phyloP scores from a whole-genome alignment of 176 grass and related monocot genomes.

The Ensete glaucum region DNA sequence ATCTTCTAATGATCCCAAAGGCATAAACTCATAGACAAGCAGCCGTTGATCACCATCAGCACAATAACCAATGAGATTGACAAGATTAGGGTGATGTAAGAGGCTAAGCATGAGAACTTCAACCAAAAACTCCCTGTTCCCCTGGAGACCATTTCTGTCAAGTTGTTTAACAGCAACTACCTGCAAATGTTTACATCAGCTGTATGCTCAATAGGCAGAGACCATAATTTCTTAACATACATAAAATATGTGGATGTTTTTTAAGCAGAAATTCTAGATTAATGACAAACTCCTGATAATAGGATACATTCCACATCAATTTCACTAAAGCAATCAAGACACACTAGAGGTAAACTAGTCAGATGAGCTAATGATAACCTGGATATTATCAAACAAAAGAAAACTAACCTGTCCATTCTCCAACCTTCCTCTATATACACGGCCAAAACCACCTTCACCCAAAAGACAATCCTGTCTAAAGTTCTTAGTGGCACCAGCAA shows the following conservation, averaged over 20 bases:
- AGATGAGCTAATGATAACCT: not conserved
- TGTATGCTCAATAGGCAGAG: not conserved
- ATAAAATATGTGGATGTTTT: not conserved
- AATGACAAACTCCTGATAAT: not conserved
- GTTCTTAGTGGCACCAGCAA: slow-evolving; percentile 30
- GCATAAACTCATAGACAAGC: slow-evolving; percentile 94
- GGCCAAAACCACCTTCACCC: slow-evolving; percentile 43
- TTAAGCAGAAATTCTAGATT: not conserved
- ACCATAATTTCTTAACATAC: not conserved
- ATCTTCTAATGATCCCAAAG: slow-evolving; percentile 81
- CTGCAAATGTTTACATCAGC: slow-evolving; percentile 28
- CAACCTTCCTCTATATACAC: slow-evolving; percentile 33
- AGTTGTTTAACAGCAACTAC: slow-evolving; percentile 91
- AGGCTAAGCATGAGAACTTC: slow-evolving; percentile 99
- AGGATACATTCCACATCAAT: not conserved
- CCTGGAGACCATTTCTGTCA: slow-evolving; percentile 90
- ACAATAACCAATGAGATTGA: slow-evolving; percentile 94
- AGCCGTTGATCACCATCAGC: slow-evolving; percentile 94
- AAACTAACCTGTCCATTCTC: slow-evolving; percentile 19
- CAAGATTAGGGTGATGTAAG: slow-evolving; percentile 83
- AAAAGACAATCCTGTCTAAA: slow-evolving; percentile 34
- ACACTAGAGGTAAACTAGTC: not conserved
- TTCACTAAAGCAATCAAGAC: not conserved
- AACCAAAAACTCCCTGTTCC: slow-evolving; percentile 98
- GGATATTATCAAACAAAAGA: not conserved